Conservation (phyloP, 495 filamentous ascomycete genomes). For the Terfezia claveryi region DNA sequence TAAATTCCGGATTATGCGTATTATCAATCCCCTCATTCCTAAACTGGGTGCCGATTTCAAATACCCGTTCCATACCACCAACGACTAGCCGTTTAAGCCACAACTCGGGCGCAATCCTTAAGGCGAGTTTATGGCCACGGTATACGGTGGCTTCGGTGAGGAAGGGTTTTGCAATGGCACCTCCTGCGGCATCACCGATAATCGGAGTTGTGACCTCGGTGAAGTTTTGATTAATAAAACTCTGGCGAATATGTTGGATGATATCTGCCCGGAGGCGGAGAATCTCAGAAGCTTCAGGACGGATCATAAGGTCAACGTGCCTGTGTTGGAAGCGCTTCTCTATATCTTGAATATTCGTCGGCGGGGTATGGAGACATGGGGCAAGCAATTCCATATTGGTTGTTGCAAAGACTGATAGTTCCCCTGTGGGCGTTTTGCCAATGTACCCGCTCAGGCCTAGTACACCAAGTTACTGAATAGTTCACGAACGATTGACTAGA, state of each 20-base stretch:
- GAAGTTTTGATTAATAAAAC: conserved; percentile 47
- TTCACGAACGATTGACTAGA: not conserved
- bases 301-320: conserved; percentile 66
- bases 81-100: conserved; percentile 87
- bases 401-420: conserved; percentile 50
- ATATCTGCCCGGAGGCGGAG: conserved; percentile 53
- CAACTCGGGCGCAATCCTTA: conserved; percentile 80
- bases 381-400: conserved; percentile 47
- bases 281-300: conserved; percentile 39
- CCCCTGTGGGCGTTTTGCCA: conserved; percentile 46
- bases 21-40: conserved; percentile 87
- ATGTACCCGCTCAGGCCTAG: conserved; percentile 48
- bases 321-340: conserved; percentile 43
- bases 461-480: conserved; percentile 6
- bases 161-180: conserved; percentile 73
- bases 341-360: conserved; percentile 36
- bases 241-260: conserved; percentile 48
- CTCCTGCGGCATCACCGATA: conserved; percentile 49
- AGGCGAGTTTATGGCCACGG: conserved; percentile 39
- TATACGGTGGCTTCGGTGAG: conserved; percentile 45
- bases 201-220: conserved; percentile 82
- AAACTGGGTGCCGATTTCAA: conserved; percentile 84
- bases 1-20: conserved; percentile 93
- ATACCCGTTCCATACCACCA: conserved; percentile 72
- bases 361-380: conserved; percentile 54